Base-by-base conservation (phyloP, 208 protist species). In the Tritrichomonas musculus region DNA sequence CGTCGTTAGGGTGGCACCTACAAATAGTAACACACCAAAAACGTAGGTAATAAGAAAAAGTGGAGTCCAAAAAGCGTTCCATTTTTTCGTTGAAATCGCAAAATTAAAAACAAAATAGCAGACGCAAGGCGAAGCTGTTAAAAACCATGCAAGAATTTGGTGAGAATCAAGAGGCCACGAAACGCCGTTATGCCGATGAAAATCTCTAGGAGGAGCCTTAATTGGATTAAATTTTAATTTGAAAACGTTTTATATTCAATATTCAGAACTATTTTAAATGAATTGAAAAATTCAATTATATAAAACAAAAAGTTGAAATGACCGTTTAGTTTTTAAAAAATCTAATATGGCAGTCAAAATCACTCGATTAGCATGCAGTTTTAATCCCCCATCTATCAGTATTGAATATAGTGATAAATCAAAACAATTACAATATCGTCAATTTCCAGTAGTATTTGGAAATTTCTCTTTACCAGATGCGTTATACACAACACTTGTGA, bases 101-200 rank as follows among this genome's bases (percentile, higher is more conserved):
- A 53, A 27, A 60, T 53, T 20, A 39, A 88, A 53, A 20, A 4
- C 1, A 17, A 44, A 88, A 57, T 44, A 88, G 17, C 20, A n/a
- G 57, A 53, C 39, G 13, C 44, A 53, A 57, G 47, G 41, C 1
- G n/a, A 44, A 3, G 77, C 77, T 22, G 77, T 88, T 88, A 88
- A 88, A 60, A 88, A 60, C 77, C 77, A 88, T 30, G 77, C 77
- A 22, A 88, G 41, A 33, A 88, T 39, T 50, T 88, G 77, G 11
- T 39, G 77, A 20, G 47, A 13, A 39, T 88, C 47, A 9, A 53
- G 47, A 88, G 77, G 77, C 77, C 77, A 88, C 57, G 77, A 88
- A 27, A 88, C 27, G 20, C 77, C 77, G 57, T 88, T 88, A 20
- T 88, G 33, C 27, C 77, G 9, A 88, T 88, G 77, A 47, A 88